Evolutionary conservation across 2,329 filamentous ascomycete species (phyloP), one percentile per base, ranked within the genome.

Genomic region (Fusarium pseudonygamai): DNA sequence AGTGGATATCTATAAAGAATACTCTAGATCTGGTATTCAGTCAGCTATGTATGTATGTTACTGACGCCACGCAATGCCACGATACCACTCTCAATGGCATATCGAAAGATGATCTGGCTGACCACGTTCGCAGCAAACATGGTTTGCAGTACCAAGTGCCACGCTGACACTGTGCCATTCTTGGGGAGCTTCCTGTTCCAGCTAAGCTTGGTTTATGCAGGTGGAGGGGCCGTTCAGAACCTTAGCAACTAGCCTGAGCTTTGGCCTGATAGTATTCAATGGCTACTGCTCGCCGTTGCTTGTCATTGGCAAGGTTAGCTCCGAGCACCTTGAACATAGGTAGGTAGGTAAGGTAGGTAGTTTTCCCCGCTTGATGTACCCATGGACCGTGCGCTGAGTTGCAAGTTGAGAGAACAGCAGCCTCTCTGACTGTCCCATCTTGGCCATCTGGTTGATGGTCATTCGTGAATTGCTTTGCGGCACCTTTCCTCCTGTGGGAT

Each of bases 401-500:
- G 61, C 61, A 50, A 67, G 60, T 64, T 59, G 59, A 46, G 55
- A 70, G 53, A 56, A 49, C 60, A 58, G 65, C 66, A 69, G 58
- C 66, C 56, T 20, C 32, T 45, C 40, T 72, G 76, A 66, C 59
- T 74, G 71, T 76, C 76, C 76, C 59, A 68, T 76, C 76, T 78
- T 61, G 75, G 76, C 66, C 69, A 75, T 76, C 75, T 64, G 70
- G 62, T 75, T 67, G 64, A 69, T 72, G 68, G 66, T 71, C 61
- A 78, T 78, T 78, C 76, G 76, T 47, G 76, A 78, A 64, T 69
- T 63, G 57, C 46, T 71, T 63, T 62, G 57, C 56, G 64, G 68
- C 76, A 71, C 76, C 76, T 75, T 78, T 65, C 76, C 76, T 65
- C 62, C 67, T 76, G 69, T 50, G 75, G 76, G 76, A 78, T 67